Conservation (phyloP, 768 basidiomycete species). For the Lentinula edodes region DNA sequence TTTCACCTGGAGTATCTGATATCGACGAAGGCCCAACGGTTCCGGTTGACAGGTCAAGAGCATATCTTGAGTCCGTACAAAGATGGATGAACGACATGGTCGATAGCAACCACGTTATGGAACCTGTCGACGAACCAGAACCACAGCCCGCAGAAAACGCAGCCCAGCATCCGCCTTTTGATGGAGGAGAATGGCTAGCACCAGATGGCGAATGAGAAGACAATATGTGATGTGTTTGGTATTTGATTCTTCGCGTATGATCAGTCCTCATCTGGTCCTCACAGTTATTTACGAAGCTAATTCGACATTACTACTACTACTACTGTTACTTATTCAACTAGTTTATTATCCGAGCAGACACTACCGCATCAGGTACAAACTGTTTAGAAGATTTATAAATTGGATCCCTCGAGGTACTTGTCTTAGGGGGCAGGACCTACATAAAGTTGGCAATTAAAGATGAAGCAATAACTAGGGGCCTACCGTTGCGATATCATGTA, state of each 20-base stretch:
- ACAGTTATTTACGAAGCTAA: no score
- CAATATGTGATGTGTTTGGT: background rate
- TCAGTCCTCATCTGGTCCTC: no score
- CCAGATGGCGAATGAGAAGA: background rate
- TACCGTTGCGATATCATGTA: slow-evolving; percentile 46
- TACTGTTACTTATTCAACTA: background rate
- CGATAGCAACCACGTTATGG: slow-evolving; percentile 11
- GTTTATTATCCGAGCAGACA: background rate
- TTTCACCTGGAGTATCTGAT: slow-evolving; percentile 22
- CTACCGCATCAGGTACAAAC: background rate
- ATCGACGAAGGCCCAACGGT: slow-evolving; percentile 8
- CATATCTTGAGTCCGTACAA: slow-evolving; percentile 12
- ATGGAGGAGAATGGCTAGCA: background rate
- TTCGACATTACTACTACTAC: background rate
- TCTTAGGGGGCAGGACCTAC: slow-evolving; percentile 47
- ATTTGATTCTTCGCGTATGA: no score
- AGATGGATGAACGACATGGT: slow-evolving; percentile 16
- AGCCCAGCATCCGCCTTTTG: background rate
- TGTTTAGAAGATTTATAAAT: slow-evolving; percentile 37
- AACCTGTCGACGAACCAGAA: background rate
- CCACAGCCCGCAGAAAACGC: background rate
- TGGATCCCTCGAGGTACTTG: slow-evolving; percentile 23
- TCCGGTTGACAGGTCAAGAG: slow-evolving; percentile 9
- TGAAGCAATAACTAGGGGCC: slow-evolving; percentile 17
- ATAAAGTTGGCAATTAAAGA: slow-evolving; percentile 7